Evolutionary conservation across 2,329 filamentous ascomycete genomes (phyloP), one percentile per base, ranked within the genome.

Genomic region (Coniochaeta sp.): DNA sequence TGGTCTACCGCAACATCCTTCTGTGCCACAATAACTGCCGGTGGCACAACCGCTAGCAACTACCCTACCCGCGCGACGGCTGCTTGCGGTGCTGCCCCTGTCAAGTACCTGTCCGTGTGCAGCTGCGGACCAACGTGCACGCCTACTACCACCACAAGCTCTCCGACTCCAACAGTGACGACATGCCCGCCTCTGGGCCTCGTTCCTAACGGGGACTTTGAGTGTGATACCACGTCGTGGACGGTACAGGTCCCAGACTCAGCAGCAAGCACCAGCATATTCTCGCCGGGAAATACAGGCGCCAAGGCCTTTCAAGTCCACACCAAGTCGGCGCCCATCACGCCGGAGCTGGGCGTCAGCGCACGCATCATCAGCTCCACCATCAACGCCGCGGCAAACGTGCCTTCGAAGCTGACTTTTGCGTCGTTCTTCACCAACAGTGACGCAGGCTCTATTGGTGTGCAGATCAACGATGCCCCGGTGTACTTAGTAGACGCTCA

Each of bases 1-100:
- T 54, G 66, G 8, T 62, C 64, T 14, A 44, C 61, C 3, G 66
- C 65, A 6, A 61, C 62, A 0, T 60, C 62, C 26, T 67, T 66
- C 55, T 67, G 66, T 56, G 63, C 60, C 31, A 65, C 65, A 36
- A 60, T 67, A 16, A 67, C 64, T n/a, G 62, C 63, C 8, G 59
- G 57, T 22, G 63, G 60, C 44, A 60, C 54, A 17, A 67, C 65
- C 6, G 64, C 65, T 8, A 64, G 63, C 52, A 62, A 65, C 36
- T 65, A 62, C 47, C 66, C 66, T 1, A 59, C 59, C 40, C 58
- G 65, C 6, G 66, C 66, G 1, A 65, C 63, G 7, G 55, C 58
- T 12, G 65, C 65, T 19, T 67, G 66, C 43, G 65, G 66, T 5
- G 62, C 60, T 1, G 52, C 36, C 1, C 60, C 64, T 12, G 59